These are phyloP conservation scores for Lachancea sp. DNA, from an alignment of 805 yeast genomes.

Conservation along the genomic window DNA sequence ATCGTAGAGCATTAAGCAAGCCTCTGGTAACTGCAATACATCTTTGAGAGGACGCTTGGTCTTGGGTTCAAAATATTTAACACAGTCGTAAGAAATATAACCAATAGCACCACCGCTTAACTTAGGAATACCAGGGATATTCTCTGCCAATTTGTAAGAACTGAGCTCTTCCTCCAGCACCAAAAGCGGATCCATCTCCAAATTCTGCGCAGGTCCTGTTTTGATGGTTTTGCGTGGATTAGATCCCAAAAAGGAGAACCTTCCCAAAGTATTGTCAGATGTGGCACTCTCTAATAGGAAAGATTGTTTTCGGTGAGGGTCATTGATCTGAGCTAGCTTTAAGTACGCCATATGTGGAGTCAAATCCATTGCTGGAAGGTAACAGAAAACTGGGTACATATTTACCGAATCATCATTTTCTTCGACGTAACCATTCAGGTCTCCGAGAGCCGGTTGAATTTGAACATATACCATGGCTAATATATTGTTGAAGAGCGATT, in stretches of 20 bases:
- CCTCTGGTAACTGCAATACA: slow-evolving; percentile 80
- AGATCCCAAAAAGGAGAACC: slow-evolving; percentile 88
- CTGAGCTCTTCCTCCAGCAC: slow-evolving; percentile 69
- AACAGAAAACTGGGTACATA: slow-evolving; percentile 74
- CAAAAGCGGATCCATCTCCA: slow-evolving; percentile 71
- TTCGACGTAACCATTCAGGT: slow-evolving; percentile 37
- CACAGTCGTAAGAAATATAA: slow-evolving; percentile 92
- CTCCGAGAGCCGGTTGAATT: slow-evolving; percentile 48
- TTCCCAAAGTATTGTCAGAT: slow-evolving; percentile 81
- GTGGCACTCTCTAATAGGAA: slow-evolving; percentile 84
- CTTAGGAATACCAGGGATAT: slow-evolving; percentile 72
- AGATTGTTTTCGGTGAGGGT: slow-evolving; percentile 53
- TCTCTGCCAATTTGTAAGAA: slow-evolving; percentile 56
- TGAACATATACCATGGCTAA: slow-evolving; percentile 12
- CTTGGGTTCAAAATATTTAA: slow-evolving; percentile 91
- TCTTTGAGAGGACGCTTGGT: slow-evolving; percentile 73
- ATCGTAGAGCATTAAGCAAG: slow-evolving; percentile 86
- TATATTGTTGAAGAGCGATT: neutral
- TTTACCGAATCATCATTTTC: slow-evolving; percentile 46
- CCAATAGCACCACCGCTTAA: slow-evolving; percentile 97
- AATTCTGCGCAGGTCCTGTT: slow-evolving; percentile 52
- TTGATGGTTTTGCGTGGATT: slow-evolving; percentile 74
- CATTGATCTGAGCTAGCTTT: slow-evolving; percentile 60
- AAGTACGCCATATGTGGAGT: slow-evolving; percentile 90
- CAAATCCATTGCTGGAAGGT: slow-evolving; percentile 65